Conservation (phyloP, 83 land plant genomes). For the Larix sibirica region DNA sequence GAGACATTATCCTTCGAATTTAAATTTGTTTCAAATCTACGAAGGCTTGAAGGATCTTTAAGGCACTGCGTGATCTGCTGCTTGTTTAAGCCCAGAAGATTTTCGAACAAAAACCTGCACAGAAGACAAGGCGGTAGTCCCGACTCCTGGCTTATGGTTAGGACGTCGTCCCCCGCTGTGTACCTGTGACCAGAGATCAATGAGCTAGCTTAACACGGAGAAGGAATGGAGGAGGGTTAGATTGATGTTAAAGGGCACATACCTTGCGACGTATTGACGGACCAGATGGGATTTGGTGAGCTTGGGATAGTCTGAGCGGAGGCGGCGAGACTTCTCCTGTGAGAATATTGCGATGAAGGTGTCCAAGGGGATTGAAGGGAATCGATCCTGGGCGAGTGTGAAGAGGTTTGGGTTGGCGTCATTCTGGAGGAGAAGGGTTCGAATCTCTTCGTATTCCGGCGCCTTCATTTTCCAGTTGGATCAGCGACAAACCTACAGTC, state of each 20-base stretch:
- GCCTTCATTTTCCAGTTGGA: background rate
- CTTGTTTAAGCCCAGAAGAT: constrained; percentile 31
- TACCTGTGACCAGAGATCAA: constrained; percentile 6
- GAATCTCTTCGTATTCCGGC: background rate
- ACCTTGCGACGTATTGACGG: constrained; percentile 33
- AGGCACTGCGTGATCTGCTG: constrained; percentile 34
- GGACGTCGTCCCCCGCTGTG: constrained; percentile 26
- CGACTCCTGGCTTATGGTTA: constrained; percentile 24
- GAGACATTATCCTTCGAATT: constrained; percentile 1
- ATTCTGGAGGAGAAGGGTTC: constrained; percentile 10
- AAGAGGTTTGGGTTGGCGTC: background rate
- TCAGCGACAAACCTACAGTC: no score
- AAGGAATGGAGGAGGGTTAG: background rate
- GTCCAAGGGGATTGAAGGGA: constrained; percentile 25
- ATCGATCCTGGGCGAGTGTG: background rate
- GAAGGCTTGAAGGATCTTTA: constrained; percentile 26
- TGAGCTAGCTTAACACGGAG: background rate
- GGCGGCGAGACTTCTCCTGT: constrained; percentile 29
- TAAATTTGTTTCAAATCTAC: constrained; percentile 9
- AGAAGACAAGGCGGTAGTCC: constrained; percentile 33
- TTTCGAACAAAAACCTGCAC: constrained; percentile 29
- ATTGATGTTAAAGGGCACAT: background rate
- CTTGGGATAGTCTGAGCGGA: constrained; percentile 27
- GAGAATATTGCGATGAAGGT: constrained; percentile 28
- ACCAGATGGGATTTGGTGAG: constrained; percentile 18